phyloP scores from a whole-genome alignment of 2,329 filamentous ascomycete genomes.

The Gaeumannomyces sp. region DNA sequence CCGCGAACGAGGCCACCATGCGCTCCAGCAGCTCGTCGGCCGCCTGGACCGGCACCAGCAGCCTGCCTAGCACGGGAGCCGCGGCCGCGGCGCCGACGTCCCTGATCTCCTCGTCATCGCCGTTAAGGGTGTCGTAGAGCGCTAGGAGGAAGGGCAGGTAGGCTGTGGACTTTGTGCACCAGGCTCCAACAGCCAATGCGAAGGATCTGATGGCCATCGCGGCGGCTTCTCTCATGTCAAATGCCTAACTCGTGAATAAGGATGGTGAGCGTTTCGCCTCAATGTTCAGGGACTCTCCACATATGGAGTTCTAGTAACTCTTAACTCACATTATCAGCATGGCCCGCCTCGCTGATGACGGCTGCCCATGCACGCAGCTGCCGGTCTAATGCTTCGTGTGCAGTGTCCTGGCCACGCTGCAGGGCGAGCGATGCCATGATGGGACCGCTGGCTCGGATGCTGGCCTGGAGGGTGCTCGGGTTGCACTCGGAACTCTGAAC shows the following conservation, averaged over 20 bases:
- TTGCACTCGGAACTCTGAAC: constrained; percentile 33
- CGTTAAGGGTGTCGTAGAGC: constrained; percentile 71
- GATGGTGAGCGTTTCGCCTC: constrained; percentile 8
- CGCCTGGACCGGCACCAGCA: constrained; percentile 41
- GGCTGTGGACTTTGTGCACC: constrained; percentile 20
- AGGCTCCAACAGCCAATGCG: constrained; percentile 23
- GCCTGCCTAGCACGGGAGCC: constrained; percentile 34
- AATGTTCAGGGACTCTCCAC: neutral
- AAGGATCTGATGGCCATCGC: constrained; percentile 48
- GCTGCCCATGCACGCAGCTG: constrained; percentile 36
- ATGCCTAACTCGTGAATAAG: constrained; percentile 38
- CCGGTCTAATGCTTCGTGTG: constrained; percentile 7
- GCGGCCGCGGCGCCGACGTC: constrained; percentile 52
- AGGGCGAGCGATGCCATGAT: constrained; percentile 31
- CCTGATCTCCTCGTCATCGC: constrained; percentile 88
- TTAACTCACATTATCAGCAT: constrained; percentile 40
- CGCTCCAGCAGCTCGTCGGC: constrained; percentile 37
- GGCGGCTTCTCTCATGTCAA: constrained; percentile 59
- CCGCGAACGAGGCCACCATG: constrained; percentile 32
- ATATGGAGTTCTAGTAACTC: neutral
- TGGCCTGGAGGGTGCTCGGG: constrained; percentile 42
- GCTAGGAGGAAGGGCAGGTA: constrained; percentile 55
- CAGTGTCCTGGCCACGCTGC: neutral
- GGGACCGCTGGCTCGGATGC: constrained; percentile 43
- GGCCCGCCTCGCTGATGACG: constrained; percentile 42